Evolutionary conservation across 2,329 filamentous ascomycete species (phyloP).

Genomic region (Nemania diffusa): DNA sequence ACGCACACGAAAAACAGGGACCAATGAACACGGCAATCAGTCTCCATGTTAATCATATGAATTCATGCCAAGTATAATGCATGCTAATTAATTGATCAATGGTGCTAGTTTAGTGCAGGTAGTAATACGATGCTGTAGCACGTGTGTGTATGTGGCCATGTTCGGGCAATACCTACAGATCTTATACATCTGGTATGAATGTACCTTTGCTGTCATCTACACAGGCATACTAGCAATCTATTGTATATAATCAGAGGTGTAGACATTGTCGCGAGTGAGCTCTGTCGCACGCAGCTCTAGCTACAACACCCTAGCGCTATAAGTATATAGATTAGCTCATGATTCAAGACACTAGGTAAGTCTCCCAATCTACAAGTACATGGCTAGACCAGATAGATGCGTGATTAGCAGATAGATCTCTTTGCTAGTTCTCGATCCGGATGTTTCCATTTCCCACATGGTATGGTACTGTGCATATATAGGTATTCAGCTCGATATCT

Average conservation of each 20-base stretch:
- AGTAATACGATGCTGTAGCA: slow-evolving; percentile 5
- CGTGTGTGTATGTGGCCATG: not conserved
- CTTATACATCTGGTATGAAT: not conserved
- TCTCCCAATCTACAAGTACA: too few species aligned
- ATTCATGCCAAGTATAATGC: slow-evolving; percentile 11
- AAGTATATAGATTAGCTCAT: slow-evolving; percentile 20
- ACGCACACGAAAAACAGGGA: not conserved
- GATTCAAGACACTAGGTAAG: not conserved
- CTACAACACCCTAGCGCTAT: not conserved
- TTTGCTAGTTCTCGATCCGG: not conserved
- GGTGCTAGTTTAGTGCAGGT: not conserved
- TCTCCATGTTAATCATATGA: slow-evolving; percentile 1
- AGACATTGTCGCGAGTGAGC: not conserved
- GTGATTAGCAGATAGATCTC: not conserved
- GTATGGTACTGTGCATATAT: not conserved
- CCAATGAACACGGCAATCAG: not conserved
- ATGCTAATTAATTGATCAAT: slow-evolving; percentile 1
- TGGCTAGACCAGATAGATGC: not conserved
- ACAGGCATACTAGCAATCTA: too few species aligned
- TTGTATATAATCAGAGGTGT: too few species aligned
- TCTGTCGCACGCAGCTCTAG: not conserved
- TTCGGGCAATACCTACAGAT: not conserved
- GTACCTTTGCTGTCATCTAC: not conserved
- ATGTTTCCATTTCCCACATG: slow-evolving; percentile 13
- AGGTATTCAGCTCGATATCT: slow-evolving; percentile 21